phyloP scores from a whole-genome alignment of 2,329 filamentous ascomycete genomes.

The Claviceps digitariae region DNA sequence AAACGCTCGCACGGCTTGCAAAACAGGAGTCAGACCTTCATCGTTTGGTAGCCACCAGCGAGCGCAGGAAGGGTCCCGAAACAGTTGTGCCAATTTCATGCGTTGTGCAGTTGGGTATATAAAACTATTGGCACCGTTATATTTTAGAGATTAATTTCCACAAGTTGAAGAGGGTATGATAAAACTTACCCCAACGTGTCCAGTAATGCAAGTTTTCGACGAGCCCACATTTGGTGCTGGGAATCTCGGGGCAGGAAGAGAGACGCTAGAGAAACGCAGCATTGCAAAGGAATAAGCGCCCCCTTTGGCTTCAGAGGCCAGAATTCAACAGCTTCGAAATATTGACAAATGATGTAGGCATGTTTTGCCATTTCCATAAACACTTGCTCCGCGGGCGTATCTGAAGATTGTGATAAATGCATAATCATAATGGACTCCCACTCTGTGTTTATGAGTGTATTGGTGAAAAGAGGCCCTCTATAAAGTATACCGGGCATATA shows the following conservation, averaged over 20 bases:
- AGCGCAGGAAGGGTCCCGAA: slow-evolving; percentile 55
- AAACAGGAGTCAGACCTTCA: slow-evolving; percentile 58
- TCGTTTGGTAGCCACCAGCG: slow-evolving; percentile 86
- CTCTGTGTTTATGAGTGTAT: slow-evolving; percentile 64
- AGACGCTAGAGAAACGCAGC: slow-evolving; percentile 60
- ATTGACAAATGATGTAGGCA: slow-evolving; percentile 58
- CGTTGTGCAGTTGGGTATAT: slow-evolving; percentile 68
- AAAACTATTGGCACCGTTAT: slow-evolving; percentile 42
- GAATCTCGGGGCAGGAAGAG: slow-evolving; percentile 68
- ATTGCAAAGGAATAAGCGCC: slow-evolving; percentile 58
- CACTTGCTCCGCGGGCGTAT: slow-evolving; percentile 36
- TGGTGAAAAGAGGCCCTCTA: slow-evolving; percentile 54
- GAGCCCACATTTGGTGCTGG: slow-evolving; percentile 64
- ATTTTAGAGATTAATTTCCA: neutral
- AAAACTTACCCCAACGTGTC: slow-evolving; percentile 64
- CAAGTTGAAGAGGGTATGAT: too few relatives aligned
- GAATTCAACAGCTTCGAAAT: slow-evolving; percentile 65
- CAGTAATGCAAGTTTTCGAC: slow-evolving; percentile 63
- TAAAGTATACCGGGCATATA: slow-evolving; percentile 59
- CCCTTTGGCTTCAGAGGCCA: slow-evolving; percentile 60
- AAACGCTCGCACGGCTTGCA: slow-evolving; percentile 67
- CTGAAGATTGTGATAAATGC: slow-evolving; percentile 61
- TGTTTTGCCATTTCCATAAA: slow-evolving; percentile 43
- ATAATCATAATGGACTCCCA: slow-evolving; percentile 69
- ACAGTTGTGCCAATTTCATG: slow-evolving; percentile 60